Evolutionary conservation across 1,139 yeast genomes (phyloP), one percentile per base, ranked within the genome.

Genomic region (Debaryomyces subglobosus): DNA sequence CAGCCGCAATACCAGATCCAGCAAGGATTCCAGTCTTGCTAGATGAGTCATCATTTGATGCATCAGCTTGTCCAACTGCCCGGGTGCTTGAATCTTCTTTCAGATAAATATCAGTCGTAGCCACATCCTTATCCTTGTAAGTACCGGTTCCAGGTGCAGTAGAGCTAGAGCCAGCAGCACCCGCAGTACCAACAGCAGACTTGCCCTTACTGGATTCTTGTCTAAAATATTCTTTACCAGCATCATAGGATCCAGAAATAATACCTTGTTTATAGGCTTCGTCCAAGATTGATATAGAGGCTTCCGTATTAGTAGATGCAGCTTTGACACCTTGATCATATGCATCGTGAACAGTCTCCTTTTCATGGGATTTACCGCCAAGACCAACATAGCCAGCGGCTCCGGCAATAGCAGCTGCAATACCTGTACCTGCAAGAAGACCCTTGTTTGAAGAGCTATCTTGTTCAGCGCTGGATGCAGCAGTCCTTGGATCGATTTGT

Each of bases 311-410:
- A 6, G 27, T 16, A 18, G 25, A 12, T 5, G 38, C 38, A 6
- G 25, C 2, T 12, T 35, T 35, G 9, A 21, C 38, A 2, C 38
- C 25, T n/a, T 35, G 25, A 12, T 4, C 25, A 20, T 35, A 35
- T 4, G 24, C 38, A 4, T 35, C 25, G 3, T 35, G 25, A 12
- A 35, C 38, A 12, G 38, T 18, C 3, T 7, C 12, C 7, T 35
- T 35, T 2, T 35, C 38, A 21, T 30, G n/a, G 18, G 10, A 10
- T 21, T 27, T 39, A 10, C 34, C 48, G 10, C 34, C 48, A 10
- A 53, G 41, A 3, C 59, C 60, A 36, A 53, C 50, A 44, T 52
- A 50, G 30, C 56, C 52, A 18, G 56, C 59, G 9, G 60, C 60
- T 23, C 60, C 57, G 16, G 56, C 58, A 15, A 52, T 30, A 3